phyloP scores from a whole-genome alignment of 257 asterid species.

The Handroanthus guayacan region DNA sequence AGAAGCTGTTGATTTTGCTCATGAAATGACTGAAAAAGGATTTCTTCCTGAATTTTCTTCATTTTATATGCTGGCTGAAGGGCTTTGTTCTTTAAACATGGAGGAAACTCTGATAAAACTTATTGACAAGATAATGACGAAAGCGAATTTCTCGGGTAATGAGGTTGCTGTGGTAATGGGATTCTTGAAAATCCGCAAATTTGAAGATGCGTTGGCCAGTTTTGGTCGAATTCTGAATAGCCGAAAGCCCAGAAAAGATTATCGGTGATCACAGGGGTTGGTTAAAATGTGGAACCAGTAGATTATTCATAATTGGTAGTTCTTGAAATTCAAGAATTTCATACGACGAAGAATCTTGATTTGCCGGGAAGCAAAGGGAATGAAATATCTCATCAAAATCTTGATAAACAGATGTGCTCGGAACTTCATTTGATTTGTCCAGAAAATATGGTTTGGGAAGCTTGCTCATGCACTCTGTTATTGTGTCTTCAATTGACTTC shows the following conservation, averaged over 20 bases:
- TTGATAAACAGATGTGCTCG: background rate
- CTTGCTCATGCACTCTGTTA: constrained; percentile 1
- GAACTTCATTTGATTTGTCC: background rate
- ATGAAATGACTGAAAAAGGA: constrained; percentile 81
- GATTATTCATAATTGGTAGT: constrained; percentile 15
- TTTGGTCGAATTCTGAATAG: constrained; percentile 66
- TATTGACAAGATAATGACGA: constrained; percentile 59
- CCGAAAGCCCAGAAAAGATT: constrained; percentile 53
- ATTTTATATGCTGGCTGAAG: constrained; percentile 84
- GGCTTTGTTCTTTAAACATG: constrained; percentile 76
- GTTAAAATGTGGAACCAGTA: constrained; percentile 1
- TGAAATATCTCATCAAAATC: background rate
- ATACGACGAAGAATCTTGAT: constrained; percentile 15
- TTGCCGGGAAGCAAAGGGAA: background rate
- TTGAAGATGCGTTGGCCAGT: constrained; percentile 70
- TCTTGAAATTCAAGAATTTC: constrained; percentile 13
- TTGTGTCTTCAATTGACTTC: background rate
- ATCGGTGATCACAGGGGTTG: constrained; percentile 39
- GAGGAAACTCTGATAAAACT: constrained; percentile 75
- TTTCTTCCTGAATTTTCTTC: constrained; percentile 70
- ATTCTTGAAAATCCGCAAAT: constrained; percentile 75
- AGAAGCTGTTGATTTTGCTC: constrained; percentile 87
- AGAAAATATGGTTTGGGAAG: background rate
- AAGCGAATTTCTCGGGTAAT: constrained; percentile 58
- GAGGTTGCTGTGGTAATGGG: constrained; percentile 82